phyloP scores from a whole-genome alignment of 805 yeast species.

The Candida oleophila region DNA sequence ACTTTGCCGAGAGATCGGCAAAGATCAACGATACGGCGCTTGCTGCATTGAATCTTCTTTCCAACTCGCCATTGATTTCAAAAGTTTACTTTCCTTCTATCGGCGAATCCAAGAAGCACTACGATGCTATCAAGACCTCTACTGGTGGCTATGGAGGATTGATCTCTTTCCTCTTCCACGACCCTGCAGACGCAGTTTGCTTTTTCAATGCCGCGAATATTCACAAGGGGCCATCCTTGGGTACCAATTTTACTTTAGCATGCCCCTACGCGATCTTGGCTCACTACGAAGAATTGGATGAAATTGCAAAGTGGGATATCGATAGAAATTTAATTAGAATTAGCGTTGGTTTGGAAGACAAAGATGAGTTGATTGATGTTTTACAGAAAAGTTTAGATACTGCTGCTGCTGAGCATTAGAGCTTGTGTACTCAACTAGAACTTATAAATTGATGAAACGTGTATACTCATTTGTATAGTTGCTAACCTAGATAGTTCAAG shows the following conservation, averaged over 20 bases:
- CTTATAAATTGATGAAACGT: too few relatives aligned
- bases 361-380: slow-evolving; percentile 49
- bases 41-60: slow-evolving; percentile 53
- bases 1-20: slow-evolving; percentile 64
- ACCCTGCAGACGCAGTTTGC: slow-evolving; percentile 60
- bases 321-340: slow-evolving; percentile 75
- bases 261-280: slow-evolving; percentile 90
- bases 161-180: slow-evolving; percentile 68
- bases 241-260: slow-evolving; percentile 84
- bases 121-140: slow-evolving; percentile 65
- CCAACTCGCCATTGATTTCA: slow-evolving; percentile 52
- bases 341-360: slow-evolving; percentile 82
- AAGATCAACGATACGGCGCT: slow-evolving; percentile 57
- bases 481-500: too few relatives aligned
- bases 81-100: slow-evolving; percentile 71
- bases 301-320: slow-evolving; percentile 78
- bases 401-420: slow-evolving; percentile 38
- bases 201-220: slow-evolving; percentile 70
- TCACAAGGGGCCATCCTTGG: slow-evolving; percentile 89
- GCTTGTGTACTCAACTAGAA: too few relatives aligned
- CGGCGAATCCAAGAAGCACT: slow-evolving; percentile 54
- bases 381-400: slow-evolving; percentile 53
- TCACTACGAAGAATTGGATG: slow-evolving; percentile 79
- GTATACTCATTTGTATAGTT: too few relatives aligned
- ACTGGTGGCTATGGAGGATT: slow-evolving; percentile 90